Conservation (phyloP, 2,329 filamentous ascomycete genomes). For the Phialocephala sp. region DNA sequence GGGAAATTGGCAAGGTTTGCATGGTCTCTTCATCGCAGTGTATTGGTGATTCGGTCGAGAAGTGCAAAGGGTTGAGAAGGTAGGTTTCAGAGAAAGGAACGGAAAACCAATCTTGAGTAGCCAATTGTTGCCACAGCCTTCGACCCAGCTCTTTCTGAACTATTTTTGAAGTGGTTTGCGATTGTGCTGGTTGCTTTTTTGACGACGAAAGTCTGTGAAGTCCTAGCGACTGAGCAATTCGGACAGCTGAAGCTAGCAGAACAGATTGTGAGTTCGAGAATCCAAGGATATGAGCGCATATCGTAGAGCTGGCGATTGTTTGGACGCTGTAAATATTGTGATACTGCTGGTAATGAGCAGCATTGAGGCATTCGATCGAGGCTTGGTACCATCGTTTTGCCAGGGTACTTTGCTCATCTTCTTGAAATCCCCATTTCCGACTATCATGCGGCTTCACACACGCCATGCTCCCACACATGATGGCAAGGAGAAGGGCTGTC, state of each 20-base stretch:
- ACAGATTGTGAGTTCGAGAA: conserved; percentile 54
- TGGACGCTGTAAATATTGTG: conserved; percentile 52
- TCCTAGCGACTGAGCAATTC: conserved; percentile 54
- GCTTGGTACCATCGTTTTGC: conserved; percentile 54
- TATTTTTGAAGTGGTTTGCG: conserved; percentile 19
- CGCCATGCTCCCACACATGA: conserved; percentile 50
- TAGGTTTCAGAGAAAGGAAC: conserved; percentile 35
- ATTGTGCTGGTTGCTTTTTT: conserved; percentile 28
- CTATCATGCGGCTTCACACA: conserved; percentile 46
- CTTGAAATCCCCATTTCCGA: conserved; percentile 48
- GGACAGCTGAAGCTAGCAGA: conserved; percentile 50
- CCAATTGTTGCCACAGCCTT: conserved; percentile 32
- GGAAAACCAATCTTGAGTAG: conserved; percentile 33
- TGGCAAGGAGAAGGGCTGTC: conserved; percentile 51
- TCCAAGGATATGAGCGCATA: conserved; percentile 54
- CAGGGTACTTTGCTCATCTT: conserved; percentile 47
- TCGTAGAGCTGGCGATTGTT: conserved; percentile 54
- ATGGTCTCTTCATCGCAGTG: conserved; percentile 32
- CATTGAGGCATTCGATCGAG: conserved; percentile 50
- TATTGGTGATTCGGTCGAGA: conserved; percentile 22
- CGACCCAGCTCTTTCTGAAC: conserved; percentile 27
- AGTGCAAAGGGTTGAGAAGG: conserved; percentile 31
- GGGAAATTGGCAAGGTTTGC: conserved; percentile 17
- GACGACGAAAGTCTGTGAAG: conserved; percentile 47
- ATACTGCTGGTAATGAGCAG: conserved; percentile 51